phyloP scores from a whole-genome alignment of 225 moss, liverwort and hornwort species.

The Bryoerythrophyllum caledonicum region DNA sequence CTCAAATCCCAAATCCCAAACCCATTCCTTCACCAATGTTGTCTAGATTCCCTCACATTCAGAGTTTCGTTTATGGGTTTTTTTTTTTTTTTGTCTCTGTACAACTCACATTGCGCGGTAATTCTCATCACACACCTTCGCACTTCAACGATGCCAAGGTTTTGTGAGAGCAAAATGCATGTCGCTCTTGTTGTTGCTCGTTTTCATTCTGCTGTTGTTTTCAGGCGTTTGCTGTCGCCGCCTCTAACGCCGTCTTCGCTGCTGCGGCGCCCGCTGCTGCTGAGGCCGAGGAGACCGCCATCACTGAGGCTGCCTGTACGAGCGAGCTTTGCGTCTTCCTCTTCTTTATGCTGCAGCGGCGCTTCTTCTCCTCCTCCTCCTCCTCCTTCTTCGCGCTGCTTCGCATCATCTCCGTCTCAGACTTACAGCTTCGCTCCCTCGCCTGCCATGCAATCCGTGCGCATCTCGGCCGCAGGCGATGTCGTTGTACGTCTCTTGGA shows the following conservation, averaged over 20 bases:
- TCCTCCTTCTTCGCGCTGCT: conserved; percentile 1
- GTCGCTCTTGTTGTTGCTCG: conserved; percentile 8
- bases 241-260: not conserved
- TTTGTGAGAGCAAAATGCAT: not conserved
- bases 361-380: not conserved
- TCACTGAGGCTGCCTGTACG: not conserved
- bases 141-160: too few relatives aligned
- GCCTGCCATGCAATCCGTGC: conserved; percentile 57
- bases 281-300: conserved; percentile 4
- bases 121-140: too few relatives aligned
- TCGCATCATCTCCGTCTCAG: conserved; percentile 20
- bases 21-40: not conserved
- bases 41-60: too few relatives aligned
- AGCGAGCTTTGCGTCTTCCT: not conserved
- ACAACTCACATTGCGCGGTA: not conserved
- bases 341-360: too few relatives aligned
- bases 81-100: not conserved
- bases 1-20: conserved; percentile 13
- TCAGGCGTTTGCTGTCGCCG: conserved; percentile 36
- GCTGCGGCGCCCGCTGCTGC: not conserved
- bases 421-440: conserved; percentile 27
- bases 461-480: conserved; percentile 45
- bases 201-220: not conserved
- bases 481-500: conserved; percentile 41
- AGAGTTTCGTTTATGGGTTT: not conserved